Evolutionary conservation across 1,139 yeast species (phyloP).

Genomic region (Saccharomyces hybrid): DNA sequence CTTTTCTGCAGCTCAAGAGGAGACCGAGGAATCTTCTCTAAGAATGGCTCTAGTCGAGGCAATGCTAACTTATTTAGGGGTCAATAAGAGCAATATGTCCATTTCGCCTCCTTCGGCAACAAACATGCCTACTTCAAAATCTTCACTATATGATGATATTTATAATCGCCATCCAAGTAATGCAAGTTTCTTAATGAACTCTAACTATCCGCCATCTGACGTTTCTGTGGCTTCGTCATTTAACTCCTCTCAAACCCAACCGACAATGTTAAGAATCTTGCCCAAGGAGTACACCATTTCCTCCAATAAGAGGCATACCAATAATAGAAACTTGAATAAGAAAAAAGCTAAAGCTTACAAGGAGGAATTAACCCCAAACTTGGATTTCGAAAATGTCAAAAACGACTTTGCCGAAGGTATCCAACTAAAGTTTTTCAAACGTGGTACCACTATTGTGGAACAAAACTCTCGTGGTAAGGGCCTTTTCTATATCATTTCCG

Average conservation of each 20-base stretch:
- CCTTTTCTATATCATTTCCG: constrained; percentile 70
- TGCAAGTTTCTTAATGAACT: neutral
- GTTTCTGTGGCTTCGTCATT: constrained; percentile 16
- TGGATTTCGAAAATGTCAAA: constrained; percentile 47
- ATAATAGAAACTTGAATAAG: constrained; percentile 3
- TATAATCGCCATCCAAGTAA: neutral
- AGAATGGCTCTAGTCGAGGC: constrained; percentile 68
- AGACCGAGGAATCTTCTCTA: constrained; percentile 66
- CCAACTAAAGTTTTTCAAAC: constrained; percentile 47
- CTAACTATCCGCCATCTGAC: constrained; percentile 4
- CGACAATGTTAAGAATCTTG: constrained; percentile 20
- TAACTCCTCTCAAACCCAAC: constrained; percentile 16
- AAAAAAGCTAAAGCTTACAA: constrained; percentile 15
- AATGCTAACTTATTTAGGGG: constrained; percentile 65
- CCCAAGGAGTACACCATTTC: constrained; percentile 23
- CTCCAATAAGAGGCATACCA: constrained; percentile 10
- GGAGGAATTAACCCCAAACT: constrained; percentile 22
- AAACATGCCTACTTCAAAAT: neutral
- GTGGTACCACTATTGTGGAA: constrained; percentile 51
- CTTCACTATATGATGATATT: neutral
- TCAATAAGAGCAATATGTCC: constrained; percentile 40
- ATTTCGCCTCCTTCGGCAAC: constrained; percentile 12
- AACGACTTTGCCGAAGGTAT: constrained; percentile 58
- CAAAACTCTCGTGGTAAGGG: constrained; percentile 68
- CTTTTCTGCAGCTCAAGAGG: constrained; percentile 47